A percentile compares a stretch with the other conserved stretches of the same genome.
Conservation (phyloP, 176 grass and related monocot genomes). For the Panicum miliaceum region DNA sequence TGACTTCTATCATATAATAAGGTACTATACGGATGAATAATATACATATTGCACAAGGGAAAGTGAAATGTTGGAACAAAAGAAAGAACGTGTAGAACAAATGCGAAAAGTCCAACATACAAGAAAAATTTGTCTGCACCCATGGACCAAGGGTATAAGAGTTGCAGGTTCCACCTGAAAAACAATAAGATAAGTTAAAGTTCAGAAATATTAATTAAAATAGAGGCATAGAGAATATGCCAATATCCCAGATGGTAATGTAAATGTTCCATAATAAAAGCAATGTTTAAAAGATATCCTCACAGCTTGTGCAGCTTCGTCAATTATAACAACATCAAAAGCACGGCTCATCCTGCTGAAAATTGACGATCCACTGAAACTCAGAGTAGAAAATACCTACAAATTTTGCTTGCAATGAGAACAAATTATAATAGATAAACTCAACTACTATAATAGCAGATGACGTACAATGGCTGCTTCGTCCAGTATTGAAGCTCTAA, state of each 20-base stretch:
- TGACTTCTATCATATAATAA: constrained; percentile 28
- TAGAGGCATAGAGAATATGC: constrained; percentile 28
- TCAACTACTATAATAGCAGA: constrained; percentile 24
- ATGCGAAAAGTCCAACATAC: constrained; percentile 51
- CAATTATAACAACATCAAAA: constrained; percentile 99
- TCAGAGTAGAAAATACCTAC: constrained; percentile 97
- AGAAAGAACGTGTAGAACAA: constrained; percentile 18
- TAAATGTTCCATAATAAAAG: constrained; percentile 31
- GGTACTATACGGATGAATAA: constrained; percentile 16
- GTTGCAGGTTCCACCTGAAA: constrained; percentile 91
- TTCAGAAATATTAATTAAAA: constrained; percentile 42
- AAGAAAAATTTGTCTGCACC: constrained; percentile 97
- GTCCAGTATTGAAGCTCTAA: constrained; percentile 80
- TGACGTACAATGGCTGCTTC: constrained; percentile 87
- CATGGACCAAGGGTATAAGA: constrained; percentile 83
- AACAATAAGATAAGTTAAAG: constrained; percentile 32
- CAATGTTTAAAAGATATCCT: constrained; percentile 41
- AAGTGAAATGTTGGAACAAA: neutral
- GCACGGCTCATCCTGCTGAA: constrained; percentile 82
- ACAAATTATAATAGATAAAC: constrained; percentile 22
- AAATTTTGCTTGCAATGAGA: constrained; percentile 37
- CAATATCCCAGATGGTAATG: constrained; percentile 23
- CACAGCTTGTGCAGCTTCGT: constrained; percentile 99
- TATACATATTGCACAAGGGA: constrained; percentile 6
- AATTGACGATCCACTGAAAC: constrained; percentile 87